phyloP scores from a whole-genome alignment of 2,329 filamentous ascomycete genomes.

The Penicillium fuscoglaucum region DNA sequence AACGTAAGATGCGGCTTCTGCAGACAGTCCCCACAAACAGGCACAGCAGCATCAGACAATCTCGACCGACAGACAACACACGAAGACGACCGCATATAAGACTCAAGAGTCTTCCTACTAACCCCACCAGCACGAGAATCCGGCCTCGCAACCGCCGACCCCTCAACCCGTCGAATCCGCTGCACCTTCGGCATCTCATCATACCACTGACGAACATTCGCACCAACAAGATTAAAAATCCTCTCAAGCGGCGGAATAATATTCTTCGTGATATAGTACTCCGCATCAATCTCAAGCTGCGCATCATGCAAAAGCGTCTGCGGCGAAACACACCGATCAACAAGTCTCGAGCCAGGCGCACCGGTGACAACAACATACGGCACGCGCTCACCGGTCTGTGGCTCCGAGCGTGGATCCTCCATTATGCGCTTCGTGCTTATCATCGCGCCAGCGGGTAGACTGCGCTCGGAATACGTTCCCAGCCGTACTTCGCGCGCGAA shows the following conservation, averaged over 20 bases:
- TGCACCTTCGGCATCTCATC: slow-evolving; percentile 95
- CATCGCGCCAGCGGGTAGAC: slow-evolving; percentile 80
- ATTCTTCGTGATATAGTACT: slow-evolving; percentile 97
- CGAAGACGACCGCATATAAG: slow-evolving; percentile 79
- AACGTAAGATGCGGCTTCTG: slow-evolving; percentile 57
- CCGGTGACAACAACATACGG: slow-evolving; percentile 93
- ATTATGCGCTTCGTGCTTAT: slow-evolving; percentile 87
- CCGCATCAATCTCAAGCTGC: slow-evolving; percentile 79
- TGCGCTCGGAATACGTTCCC: slow-evolving; percentile 81
- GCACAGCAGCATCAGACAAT: slow-evolving; percentile 48
- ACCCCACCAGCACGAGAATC: slow-evolving; percentile 1
- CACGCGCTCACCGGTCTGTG: slow-evolving; percentile 91
- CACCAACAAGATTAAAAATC: slow-evolving; percentile 94
- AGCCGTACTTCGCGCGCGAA: slow-evolving; percentile 91
- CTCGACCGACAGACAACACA: slow-evolving; percentile 75
- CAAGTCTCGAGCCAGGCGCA: slow-evolving; percentile 77
- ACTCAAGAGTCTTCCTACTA: slow-evolving; percentile 77
- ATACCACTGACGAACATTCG: slow-evolving; percentile 87
- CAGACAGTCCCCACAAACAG: slow-evolving; percentile 44
- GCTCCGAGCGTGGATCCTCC: slow-evolving; percentile 79
- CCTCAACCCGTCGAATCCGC: slow-evolving; percentile 65
- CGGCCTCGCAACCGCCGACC: slow-evolving; percentile 29
- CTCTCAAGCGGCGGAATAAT: slow-evolving; percentile 91
- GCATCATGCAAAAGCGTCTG: slow-evolving; percentile 76
- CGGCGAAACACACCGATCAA: slow-evolving; percentile 86